Evolutionary conservation across 495 filamentous ascomycete genomes (phyloP).

Genomic region (Podospora pseudocomata): DNA sequence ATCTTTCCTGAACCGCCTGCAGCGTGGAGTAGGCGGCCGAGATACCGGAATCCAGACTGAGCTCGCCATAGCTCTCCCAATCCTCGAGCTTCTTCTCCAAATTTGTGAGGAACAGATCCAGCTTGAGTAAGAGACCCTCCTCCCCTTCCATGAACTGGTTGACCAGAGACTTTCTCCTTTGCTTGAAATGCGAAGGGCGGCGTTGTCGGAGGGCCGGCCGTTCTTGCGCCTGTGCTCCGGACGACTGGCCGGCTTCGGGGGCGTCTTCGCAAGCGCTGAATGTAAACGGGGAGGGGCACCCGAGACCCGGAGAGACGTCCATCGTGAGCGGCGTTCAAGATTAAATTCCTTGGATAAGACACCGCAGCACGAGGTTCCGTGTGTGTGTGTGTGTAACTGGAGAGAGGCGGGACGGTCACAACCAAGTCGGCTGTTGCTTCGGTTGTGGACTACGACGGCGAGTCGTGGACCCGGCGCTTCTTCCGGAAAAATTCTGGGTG

Average conservation of each 20-base stretch:
- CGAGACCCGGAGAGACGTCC: slow-evolving; percentile 33
- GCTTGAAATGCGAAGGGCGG: slow-evolving; percentile 63
- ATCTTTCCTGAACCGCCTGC: slow-evolving; percentile 81
- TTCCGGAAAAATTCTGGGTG: slow-evolving; percentile 1
- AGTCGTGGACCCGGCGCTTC: slow-evolving; percentile 3
- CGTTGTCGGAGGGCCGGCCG: slow-evolving; percentile 39
- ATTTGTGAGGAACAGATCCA: slow-evolving; percentile 82
- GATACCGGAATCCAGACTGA: slow-evolving; percentile 77
- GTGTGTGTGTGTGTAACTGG: background rate
- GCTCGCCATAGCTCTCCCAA: slow-evolving; percentile 82
- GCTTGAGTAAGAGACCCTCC: slow-evolving; percentile 62
- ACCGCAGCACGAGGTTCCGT: background rate
- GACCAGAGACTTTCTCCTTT: slow-evolving; percentile 57
- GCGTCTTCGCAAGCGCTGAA: slow-evolving; percentile 37
- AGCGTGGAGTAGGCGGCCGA: slow-evolving; percentile 77
- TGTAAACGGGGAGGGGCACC: slow-evolving; percentile 32
- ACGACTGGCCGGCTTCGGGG: slow-evolving; percentile 24
- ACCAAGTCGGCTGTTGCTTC: background rate
- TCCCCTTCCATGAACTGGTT: slow-evolving; percentile 60
- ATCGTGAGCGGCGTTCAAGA: slow-evolving; percentile 16
- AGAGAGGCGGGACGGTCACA: background rate
- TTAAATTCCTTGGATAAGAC: background rate
- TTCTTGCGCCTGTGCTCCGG: slow-evolving; percentile 34
- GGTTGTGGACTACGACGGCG: background rate
- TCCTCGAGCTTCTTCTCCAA: slow-evolving; percentile 81